Evolutionary conservation across 2,329 filamentous ascomycete species (phyloP), one percentile per base, ranked within the genome.

Genomic region (Aspergillus sp.): DNA sequence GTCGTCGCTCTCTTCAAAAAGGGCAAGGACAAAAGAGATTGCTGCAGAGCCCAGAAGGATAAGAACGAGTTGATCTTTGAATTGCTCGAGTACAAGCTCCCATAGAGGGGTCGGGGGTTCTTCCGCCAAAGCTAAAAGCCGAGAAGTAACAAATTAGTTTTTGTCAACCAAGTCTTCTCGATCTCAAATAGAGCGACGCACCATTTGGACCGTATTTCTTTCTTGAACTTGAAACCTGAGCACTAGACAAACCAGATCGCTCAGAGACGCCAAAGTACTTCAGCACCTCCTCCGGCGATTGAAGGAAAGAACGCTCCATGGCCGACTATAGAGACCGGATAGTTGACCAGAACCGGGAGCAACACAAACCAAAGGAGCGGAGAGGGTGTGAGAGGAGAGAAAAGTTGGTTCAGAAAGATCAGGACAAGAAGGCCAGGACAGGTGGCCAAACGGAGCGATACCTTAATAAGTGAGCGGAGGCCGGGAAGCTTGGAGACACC

Each of bases 21-120:
- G 84, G 28, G 95, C 95, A 64, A 99, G 84, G 28, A 93, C 88
- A 75, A 99, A 98, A 2, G 95, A 98, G 41, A 99, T 89, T 22
- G 90, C 92, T 11, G 95, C 95, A 43, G 94, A 98, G 58, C 88
- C 95, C 54, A 99, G 86, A 23, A 99, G 85, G 70, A 99, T 99
- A 57, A 99, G 86, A 69, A 99, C 95, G 52, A 99, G 87, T 79
- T 99, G 95, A 76, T 99, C 95, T 80, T 99, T 97, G 85, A 99
- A 99, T 78, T 99, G 95, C 81, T 99, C 95, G 62, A 99, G 85
- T 59, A 99, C 92, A 66, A 99, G 89, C 80, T 98, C 87, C 95
- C 94, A 99, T 52, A 99, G 77, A 45, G 95, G 95, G 34, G 95
- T 99, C 3, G 95, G 93, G 57, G 95, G 95, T 68, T 99, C 95